These are phyloP conservation scores for Takakia lepidozioides DNA, from an alignment of 225 moss, liverwort and hornwort genomes.

Conservation along the genomic window DNA sequence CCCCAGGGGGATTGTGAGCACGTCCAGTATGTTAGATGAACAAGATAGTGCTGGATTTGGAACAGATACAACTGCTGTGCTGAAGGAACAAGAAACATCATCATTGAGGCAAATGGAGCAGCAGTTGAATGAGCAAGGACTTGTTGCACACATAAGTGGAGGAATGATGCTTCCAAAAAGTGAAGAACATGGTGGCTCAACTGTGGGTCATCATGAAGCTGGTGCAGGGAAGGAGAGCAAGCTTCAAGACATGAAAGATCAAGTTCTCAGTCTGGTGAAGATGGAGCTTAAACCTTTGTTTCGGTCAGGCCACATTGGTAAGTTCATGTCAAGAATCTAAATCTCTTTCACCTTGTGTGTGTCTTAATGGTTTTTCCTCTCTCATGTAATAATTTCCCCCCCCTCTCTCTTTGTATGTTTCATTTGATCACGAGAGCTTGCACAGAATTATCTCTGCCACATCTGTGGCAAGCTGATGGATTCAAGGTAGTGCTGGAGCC, in stretches of 20 bases:
- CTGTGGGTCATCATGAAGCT: background rate
- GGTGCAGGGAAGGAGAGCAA: slow-evolving; percentile 27
- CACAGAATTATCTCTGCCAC: too few species aligned
- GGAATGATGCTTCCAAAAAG: slow-evolving; percentile 21
- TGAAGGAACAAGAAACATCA: too few species aligned
- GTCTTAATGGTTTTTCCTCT: background rate
- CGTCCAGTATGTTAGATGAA: slow-evolving; percentile 13
- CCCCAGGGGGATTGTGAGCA: slow-evolving; percentile 21
- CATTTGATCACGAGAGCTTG: too few species aligned
- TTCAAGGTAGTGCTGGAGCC: background rate
- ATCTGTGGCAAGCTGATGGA: too few species aligned
- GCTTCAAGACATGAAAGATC: slow-evolving; percentile 60
- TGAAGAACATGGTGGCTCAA: slow-evolving; percentile 7
- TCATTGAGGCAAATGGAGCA: too few species aligned
- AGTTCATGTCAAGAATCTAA: background rate
- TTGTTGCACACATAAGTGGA: slow-evolving; percentile 7
- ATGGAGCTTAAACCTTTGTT: slow-evolving; percentile 65
- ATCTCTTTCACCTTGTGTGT: background rate
- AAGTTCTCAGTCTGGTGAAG: slow-evolving; percentile 59
- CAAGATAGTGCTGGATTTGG: background rate
- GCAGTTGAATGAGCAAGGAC: slow-evolving; percentile 22
- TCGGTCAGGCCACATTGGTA: slow-evolving; percentile 76
- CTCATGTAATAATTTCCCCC: background rate
- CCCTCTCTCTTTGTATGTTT: too few species aligned
- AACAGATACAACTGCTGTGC: too few species aligned